Evolutionary conservation across 2,329 filamentous ascomycete species (phyloP).

Genomic region (Aspergillus niger): DNA sequence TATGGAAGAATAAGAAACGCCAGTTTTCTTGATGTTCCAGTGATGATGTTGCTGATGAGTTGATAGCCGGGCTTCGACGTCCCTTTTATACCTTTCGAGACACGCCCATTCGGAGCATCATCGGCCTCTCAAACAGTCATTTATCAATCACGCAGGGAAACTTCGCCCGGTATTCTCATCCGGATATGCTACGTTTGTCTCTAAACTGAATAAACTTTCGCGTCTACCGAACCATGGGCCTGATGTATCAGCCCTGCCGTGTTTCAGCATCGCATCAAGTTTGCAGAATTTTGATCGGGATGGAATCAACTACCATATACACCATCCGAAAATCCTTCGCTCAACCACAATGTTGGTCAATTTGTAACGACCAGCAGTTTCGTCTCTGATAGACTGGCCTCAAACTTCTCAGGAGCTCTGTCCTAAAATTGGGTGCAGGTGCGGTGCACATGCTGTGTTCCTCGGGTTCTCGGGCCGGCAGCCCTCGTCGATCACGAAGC

Average conservation of each 20-base stretch:
- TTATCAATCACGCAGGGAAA: not conserved
- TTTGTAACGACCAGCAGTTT: not conserved
- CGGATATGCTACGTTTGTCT: no score
- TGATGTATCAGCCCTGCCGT: not conserved
- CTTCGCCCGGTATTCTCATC: not conserved
- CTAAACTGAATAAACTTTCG: not conserved
- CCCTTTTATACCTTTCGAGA: not conserved
- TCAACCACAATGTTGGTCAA: no score
- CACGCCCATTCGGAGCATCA: not conserved
- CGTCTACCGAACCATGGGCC: no score
- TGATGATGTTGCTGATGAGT: not conserved
- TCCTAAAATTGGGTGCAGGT: not conserved
- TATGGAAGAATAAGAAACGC: not conserved
- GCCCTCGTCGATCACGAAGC: not conserved
- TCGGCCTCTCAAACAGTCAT: not conserved
- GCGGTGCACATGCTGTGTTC: not conserved
- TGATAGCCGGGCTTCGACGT: not conserved
- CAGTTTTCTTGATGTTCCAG: not conserved
- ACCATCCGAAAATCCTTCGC: not conserved
- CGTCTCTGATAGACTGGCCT: not conserved
- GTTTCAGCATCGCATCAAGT: not conserved
- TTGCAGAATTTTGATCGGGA: no score
- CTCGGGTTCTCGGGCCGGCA: not conserved
- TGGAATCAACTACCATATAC: not conserved
- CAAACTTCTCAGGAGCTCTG: not conserved